Evolutionary conservation across 306 rosid species (phyloP), one percentile per base, ranked within the genome.

Genomic region (Rosa multiflora): DNA sequence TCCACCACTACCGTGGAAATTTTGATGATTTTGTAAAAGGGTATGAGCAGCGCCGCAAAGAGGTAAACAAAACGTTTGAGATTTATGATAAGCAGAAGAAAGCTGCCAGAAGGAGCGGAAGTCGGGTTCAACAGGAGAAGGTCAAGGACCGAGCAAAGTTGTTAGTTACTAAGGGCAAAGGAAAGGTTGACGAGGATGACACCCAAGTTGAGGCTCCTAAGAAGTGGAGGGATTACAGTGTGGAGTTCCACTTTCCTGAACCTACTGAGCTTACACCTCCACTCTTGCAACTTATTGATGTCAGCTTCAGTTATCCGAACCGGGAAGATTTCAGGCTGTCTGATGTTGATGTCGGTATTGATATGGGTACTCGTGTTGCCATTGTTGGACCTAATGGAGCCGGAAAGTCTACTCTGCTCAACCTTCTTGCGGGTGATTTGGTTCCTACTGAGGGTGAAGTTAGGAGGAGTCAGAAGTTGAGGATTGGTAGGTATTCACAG

Each of bases 231-330:
- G 66, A 59, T 21, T 59, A 59, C 66, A 21, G 37, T 59, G 66
- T 74, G 82, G 89, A 32, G 89, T 78, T 72, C 85, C 78, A 20
- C 75, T 84, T 91, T 74, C 96, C 93, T 37, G 91, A 88, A 82
- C 93, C 93, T 48, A 87, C 91, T 32, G 90, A 91, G 83, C 93
- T 91, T 49, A 85, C 90, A 5, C 91, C 91, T 42, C 91, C 92
- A 32, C 90, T 90, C 42, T 67, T 90, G 83, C 96, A 91, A 85
- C 90, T 91, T 68, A 79, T 88, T 75, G 96, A 88, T 75, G 92
- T 91, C 49, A 82, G 85, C 85, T 91, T 91, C 77, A 88, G 96
- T 52, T 88, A 86, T 76, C 91, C 91, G 13, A 86, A 89, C 43
- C 79, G 91, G 48, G 77, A 70, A 82, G 96, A 87, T 87, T 89